Percentiles rank a stretch among this genome's conserved stretches.
These are phyloP conservation scores for Aspergillus conjunctus DNA, from an alignment of 495 filamentous ascomycete species.

Conservation along the genomic window DNA sequence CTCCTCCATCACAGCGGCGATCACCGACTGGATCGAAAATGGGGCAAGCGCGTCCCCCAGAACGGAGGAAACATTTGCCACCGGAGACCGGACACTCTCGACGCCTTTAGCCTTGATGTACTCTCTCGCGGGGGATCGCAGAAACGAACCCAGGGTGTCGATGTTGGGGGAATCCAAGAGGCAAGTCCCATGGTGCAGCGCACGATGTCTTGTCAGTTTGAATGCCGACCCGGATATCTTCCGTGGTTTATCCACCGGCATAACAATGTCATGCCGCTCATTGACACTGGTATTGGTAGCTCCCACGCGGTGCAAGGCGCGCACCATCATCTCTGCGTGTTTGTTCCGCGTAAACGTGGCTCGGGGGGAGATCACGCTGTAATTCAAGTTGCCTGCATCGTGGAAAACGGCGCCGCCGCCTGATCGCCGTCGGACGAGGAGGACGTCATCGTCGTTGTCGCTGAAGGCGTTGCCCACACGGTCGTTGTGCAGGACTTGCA, in stretches of 20 bases:
- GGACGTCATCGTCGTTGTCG: slow-evolving; percentile 43
- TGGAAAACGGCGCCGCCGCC: slow-evolving; percentile 95
- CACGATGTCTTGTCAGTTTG: slow-evolving; percentile 76
- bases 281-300: slow-evolving; percentile 68
- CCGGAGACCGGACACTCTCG: slow-evolving; percentile 85
- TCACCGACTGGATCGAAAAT: slow-evolving; percentile 43
- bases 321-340: slow-evolving; percentile 88
- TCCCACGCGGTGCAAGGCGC: slow-evolving; percentile 60
- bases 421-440: slow-evolving; percentile 77
- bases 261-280: slow-evolving; percentile 88
- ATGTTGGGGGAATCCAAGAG: slow-evolving; percentile 73
- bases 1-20: slow-evolving; percentile 40
- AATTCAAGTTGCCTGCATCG: slow-evolving; percentile 90
- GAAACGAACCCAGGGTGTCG: slow-evolving; percentile 59
- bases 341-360: slow-evolving; percentile 75
- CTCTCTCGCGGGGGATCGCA: slow-evolving; percentile 71
- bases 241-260: slow-evolving; percentile 54
- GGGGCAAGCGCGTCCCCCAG: slow-evolving; percentile 36
- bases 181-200: slow-evolving; percentile 91
- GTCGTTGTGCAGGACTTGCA: slow-evolving; percentile 55
- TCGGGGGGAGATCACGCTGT: slow-evolving; percentile 81
- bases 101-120: slow-evolving; percentile 83
- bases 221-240: slow-evolving; percentile 94
- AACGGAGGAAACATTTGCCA: slow-evolving; percentile 71
- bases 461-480: slow-evolving; percentile 23